Evolutionary conservation across 495 filamentous ascomycete genomes (phyloP).

Genomic region (Ramalina peruviana): DNA sequence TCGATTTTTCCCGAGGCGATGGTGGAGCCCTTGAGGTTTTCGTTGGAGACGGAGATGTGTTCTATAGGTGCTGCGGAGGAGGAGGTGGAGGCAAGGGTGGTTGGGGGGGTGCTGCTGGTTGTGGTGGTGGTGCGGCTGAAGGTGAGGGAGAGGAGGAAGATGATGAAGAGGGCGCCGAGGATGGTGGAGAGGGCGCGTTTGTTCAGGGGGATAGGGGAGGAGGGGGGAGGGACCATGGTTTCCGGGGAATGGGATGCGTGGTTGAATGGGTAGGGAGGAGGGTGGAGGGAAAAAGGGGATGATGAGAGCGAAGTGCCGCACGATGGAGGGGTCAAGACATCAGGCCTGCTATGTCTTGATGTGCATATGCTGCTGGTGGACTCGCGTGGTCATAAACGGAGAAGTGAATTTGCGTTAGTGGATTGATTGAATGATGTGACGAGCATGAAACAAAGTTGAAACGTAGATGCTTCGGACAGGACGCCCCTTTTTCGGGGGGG

Average conservation of each 20-base stretch:
- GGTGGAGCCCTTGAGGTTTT: conserved; percentile 55
- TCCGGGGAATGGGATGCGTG: background rate
- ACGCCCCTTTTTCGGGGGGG: background rate
- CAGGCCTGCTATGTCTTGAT: no score
- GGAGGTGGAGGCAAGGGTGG: background rate
- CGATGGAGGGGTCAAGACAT: no score
- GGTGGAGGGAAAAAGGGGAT: no score
- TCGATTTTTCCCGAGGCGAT: conserved; percentile 73
- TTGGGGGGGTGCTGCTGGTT: background rate
- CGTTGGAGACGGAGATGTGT: conserved; percentile 13
- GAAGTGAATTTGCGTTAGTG: no score
- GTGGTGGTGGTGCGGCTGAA: conserved; percentile 1
- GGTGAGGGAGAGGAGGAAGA: conserved; percentile 11
- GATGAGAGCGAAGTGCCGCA: no score
- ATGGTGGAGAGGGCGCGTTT: conserved; percentile 22
- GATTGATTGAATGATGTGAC: no score
- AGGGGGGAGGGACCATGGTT: background rate
- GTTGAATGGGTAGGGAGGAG: background rate
- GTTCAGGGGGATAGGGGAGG: conserved; percentile 2
- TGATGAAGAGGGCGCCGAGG: conserved; percentile 9
- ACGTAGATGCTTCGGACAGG: background rate
- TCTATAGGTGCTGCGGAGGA: conserved; percentile 8
- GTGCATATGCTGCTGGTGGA: no score
- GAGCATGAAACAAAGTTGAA: no score
- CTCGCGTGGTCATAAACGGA: no score